Evolutionary conservation across 352 stramenopile genomes (phyloP).

Genomic region (Pythium oligandrum): DNA sequence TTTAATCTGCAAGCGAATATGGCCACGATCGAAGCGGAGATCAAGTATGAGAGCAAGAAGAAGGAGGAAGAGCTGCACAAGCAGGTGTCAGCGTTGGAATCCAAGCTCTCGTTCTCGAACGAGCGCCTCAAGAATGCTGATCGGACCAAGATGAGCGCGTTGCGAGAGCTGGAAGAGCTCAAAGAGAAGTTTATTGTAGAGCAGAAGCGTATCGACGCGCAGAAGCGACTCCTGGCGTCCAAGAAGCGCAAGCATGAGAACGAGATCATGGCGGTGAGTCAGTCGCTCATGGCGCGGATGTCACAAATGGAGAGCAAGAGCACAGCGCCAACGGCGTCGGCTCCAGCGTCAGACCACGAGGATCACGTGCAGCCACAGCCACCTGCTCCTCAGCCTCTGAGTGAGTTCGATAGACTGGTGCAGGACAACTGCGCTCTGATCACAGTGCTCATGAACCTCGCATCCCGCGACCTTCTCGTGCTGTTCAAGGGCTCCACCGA

Average conservation of each 20-base stretch:
- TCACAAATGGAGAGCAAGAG: conserved; percentile 18
- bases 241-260: conserved; percentile 60
- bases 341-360: not conserved
- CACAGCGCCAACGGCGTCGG: not conserved
- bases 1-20: conserved; percentile 58
- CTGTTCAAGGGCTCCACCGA: conserved; percentile 25
- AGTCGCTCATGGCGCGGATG: conserved; percentile 30
- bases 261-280: conserved; percentile 40
- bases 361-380: not conserved
- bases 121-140: conserved; percentile 58
- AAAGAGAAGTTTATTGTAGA: conserved; percentile 53
- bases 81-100: conserved; percentile 46
- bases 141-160: conserved; percentile 38
- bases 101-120: conserved; percentile 42
- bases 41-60: conserved; percentile 32
- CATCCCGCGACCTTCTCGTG: conserved; percentile 17
- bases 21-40: conserved; percentile 46
- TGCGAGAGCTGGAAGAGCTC: conserved; percentile 53
- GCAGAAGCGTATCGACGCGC: conserved; percentile 56
- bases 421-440: conserved; percentile 18
- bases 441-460: conserved; percentile 12
- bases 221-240: conserved; percentile 58
- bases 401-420: conserved; percentile 22
- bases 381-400: conserved; percentile 6
- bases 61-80: conserved; percentile 37